Conservation (phyloP, 441 rosid species). For the Pelargonium citronellum region DNA sequence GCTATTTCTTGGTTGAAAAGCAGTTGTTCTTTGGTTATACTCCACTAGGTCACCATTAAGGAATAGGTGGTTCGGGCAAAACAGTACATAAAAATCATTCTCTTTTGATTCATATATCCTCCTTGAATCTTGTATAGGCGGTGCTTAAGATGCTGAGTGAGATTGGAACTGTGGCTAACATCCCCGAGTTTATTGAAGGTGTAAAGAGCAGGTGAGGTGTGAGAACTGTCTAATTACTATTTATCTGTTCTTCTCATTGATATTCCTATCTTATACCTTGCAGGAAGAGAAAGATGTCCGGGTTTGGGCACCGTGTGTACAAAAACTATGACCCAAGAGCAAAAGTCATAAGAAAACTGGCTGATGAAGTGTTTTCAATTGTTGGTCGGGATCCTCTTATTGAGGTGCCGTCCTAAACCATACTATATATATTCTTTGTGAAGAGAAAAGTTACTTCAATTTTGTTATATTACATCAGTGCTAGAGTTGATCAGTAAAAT, state of each 20-base stretch:
- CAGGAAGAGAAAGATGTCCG: conserved; percentile 96
- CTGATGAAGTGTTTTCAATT: conserved; percentile 95
- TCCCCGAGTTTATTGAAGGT: conserved; percentile 22
- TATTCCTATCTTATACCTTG: background rate
- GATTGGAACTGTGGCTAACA: conserved; percentile 23
- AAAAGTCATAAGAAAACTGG: conserved; percentile 75
- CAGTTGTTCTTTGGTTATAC: too few species aligned
- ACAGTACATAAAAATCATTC: too few species aligned
- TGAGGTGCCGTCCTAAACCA: conserved; percentile 48
- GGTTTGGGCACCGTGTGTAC: conserved; percentile 98
- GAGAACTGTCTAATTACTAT: background rate
- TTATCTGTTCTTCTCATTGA: background rate
- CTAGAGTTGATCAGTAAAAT: too few species aligned
- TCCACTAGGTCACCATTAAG: too few species aligned
- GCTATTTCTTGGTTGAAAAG: background rate
- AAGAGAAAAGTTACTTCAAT: too few species aligned
- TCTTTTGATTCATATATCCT: background rate
- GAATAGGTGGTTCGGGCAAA: too few species aligned
- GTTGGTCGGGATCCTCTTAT: conserved; percentile 97
- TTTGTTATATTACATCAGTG: too few species aligned
- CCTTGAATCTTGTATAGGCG: conserved; percentile 8
- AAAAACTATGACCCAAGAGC: conserved; percentile 98
- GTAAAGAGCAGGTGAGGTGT: conserved; percentile 19
- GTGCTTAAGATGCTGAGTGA: conserved; percentile 24
- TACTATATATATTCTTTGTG: too few species aligned